Evolutionary conservation across 2,329 filamentous ascomycete species (phyloP), one percentile per base, ranked within the genome.

Genomic region (Thyridium curvatum): DNA sequence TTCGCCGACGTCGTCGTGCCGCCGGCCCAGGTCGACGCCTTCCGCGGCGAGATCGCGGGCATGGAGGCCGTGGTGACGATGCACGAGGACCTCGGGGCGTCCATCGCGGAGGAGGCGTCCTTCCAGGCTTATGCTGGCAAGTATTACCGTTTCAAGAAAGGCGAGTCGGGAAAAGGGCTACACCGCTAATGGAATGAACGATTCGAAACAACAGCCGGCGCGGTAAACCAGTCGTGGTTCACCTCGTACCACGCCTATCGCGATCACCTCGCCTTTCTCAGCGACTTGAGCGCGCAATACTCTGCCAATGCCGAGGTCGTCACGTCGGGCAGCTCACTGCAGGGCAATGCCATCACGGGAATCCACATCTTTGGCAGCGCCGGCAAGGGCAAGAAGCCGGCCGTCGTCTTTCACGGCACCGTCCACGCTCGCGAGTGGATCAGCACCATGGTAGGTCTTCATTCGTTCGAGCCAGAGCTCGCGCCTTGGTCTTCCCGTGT

Each of bases 371-470:
- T 65, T 59, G 72, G 72, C n/a, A 61, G 51, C 39, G 51, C 52
- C 1, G 62, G 64, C 14, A 66, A 61, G 46, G 61, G 65, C 26
- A 71, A 69, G 37, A 71, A 69, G 53, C 68, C 68, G 10, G 72
- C 70, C 6, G 57, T 74, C 32, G 62, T 79, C 32, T 69, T 72
- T 50, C 75, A 80, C 52, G 70, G 68, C 12, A 79, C 69, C 17
- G 71, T 77, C 12, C 77, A 82, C 52, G 73, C 74, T 8, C 65
- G 76, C 32, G 76, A 81, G 53, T 80, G 76, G 77, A 74, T 80
- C 38, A 66, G 67, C 6, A 66, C 71, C 10, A 72, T 75, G 60
- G 71, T 70, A 38, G 30, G 52, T 47, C 12, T 17, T 28, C 54
- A 34, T 31, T 17, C 8, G 17, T 12, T 12, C 21, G 21, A 10